Evolutionary conservation across 2,329 filamentous ascomycete species (phyloP), one percentile per base, ranked within the genome.

Genomic region (Paecilomyces formosus): DNA sequence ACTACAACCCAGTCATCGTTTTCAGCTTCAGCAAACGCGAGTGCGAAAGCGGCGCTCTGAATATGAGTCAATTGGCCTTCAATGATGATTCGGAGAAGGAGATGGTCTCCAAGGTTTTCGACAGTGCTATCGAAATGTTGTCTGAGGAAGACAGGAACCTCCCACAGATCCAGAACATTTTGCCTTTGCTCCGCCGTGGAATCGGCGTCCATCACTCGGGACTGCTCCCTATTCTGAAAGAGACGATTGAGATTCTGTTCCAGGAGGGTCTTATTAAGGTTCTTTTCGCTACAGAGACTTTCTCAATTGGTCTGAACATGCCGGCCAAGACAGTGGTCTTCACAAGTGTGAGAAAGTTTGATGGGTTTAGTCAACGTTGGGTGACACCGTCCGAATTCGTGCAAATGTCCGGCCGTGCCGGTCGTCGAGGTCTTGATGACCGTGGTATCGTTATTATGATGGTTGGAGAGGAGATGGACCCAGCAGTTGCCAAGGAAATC

Each of bases 401-500:
- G 56, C 94, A 99, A 72, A 99, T 99, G 94, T 96, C 94, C 57
- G 94, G 94, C 61, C 90, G 94, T 76, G 94, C 94, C 60, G 94
- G 94, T 71, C 90, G 94, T 82, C 88, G 94, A 85, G 94, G 94
- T 76, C 88, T 99, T 57, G 94, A 99, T 78, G 92, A 97, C 62
- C 89, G 94, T 64, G 94, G 94, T 83, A 95, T 97, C 66, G 94
- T 99, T 65, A 97, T 99, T 73, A 97, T 99, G 91, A 97, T 99
- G 93, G 89, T 99, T 62, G 89, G 95, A 70, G 90, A 95, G 73
- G 91, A 94, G 77, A 93, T 99, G 79, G 94, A 99, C 69, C 94
- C 94, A 1, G 86, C 90, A 1, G 87, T 88, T n/a, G 93, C 94
- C 50, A 96, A 96, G 76, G 88, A 90, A 63, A 97, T 99, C 66